Evolutionary conservation across 495 filamentous ascomycete genomes (phyloP).

Genomic region (Aspergillus avenaceus): DNA sequence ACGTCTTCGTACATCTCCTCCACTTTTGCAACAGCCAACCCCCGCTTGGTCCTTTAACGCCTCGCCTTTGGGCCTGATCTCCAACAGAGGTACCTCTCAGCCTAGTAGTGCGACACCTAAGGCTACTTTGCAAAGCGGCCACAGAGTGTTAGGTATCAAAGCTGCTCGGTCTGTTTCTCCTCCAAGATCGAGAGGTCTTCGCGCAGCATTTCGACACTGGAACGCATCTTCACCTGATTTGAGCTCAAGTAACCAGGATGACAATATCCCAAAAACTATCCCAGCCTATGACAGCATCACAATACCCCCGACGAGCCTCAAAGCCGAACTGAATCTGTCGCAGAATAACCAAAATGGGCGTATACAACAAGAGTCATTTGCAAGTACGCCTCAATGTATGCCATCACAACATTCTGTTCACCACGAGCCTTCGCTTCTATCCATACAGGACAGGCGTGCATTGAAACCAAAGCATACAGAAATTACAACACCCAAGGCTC

Average conservation of each 20-base stretch:
- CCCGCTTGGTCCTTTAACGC: slow-evolving; percentile 22
- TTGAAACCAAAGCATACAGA: slow-evolving; percentile 21
- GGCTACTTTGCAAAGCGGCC: slow-evolving; percentile 1
- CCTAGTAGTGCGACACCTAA: slow-evolving; percentile 28
- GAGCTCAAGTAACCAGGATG: slow-evolving; percentile 8
- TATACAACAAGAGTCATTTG: too few species aligned
- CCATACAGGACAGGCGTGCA: slow-evolving; percentile 35
- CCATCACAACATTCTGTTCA: not conserved
- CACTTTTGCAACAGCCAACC: slow-evolving; percentile 35
- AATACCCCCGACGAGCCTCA: not conserved
- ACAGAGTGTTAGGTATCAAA: slow-evolving; percentile 18
- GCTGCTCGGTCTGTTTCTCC: slow-evolving; percentile 40
- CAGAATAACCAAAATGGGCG: not conserved
- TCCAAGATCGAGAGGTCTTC: slow-evolving; percentile 31
- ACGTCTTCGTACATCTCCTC: slow-evolving; percentile 55
- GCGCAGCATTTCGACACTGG: slow-evolving; percentile 33
- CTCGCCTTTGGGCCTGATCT: slow-evolving; percentile 22
- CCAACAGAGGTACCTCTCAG: slow-evolving; percentile 34
- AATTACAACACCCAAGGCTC: slow-evolving; percentile 12
- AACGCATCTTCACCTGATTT: slow-evolving; percentile 19
- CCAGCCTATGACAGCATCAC: not conserved
- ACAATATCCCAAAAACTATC: not conserved
- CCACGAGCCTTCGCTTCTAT: slow-evolving; percentile 11
- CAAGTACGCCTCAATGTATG: not conserved
- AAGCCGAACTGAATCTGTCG: not conserved